Base-by-base conservation (phyloP, 2,329 filamentous ascomycete genomes). In the Pseudocercospora pini-densiflorae region DNA sequence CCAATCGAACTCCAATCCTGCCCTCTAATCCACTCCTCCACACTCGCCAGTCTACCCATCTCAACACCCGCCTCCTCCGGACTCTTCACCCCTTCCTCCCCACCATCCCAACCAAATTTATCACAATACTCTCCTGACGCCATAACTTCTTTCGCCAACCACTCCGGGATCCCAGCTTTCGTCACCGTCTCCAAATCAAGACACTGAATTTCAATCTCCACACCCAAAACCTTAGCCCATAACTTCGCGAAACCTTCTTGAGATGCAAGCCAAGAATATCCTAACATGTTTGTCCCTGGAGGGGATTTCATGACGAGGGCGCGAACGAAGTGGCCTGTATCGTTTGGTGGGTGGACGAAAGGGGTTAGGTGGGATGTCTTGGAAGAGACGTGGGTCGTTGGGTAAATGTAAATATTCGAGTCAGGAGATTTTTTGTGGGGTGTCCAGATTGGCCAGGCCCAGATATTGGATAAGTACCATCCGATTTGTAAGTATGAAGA, bases 401-500 rank as follows among this genome's bases (percentile, higher is more conserved):
- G 74, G 70, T 29, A 72, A 10, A 21, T 47, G 58, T 19, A 78
- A 2, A 14, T 23, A 19, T 54, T 24, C 1, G 33, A 29, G 5
- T 27, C 24, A 5, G 40, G 31, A n/a, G 63, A 66, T 51, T 71
- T 67, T 12, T 67, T 55, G 7, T 68, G 59, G 24, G 71, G 72
- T 33, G 61, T 51, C 36, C 69, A 36, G n/a, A 61, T 43, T 1
- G 68, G 67, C 27, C 59, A 49, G 31, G 24, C 33, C 19, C 62
- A 40, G 65, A 69, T 73, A 61, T 81, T 81, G 6, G 73, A 72
- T 7, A 77, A 62, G 64, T 79, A 80, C 59, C 74, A 74, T 2
- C 77, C 77, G 16, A 78, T 72, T 59, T 79, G 73, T 14, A 81
- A n/a, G 36, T 76, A 68, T 33, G 70, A 77, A 59, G 80, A 57